Conservation (phyloP, 2,329 filamentous ascomycete genomes). For the Eutypa lata region DNA sequence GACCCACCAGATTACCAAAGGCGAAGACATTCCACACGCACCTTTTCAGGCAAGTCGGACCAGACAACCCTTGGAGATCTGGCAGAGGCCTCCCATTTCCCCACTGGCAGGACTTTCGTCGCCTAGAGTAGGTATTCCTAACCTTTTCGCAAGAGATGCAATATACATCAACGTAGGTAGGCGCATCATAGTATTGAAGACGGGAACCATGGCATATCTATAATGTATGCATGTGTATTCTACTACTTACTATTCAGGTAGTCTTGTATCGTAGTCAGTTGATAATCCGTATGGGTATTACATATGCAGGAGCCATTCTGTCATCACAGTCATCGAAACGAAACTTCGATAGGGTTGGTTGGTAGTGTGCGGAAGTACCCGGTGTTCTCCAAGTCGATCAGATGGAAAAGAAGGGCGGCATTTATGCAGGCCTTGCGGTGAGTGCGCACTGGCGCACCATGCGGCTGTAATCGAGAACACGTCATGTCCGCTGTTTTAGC, state of each 20-base stretch:
- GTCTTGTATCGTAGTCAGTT: too few relatives aligned
- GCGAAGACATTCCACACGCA: slow-evolving; percentile 3
- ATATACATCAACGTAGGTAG: neutral
- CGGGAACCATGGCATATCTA: too few relatives aligned
- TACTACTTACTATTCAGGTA: too few relatives aligned
- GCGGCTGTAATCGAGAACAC: neutral
- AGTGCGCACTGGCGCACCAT: neutral
- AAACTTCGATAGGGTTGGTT: too few relatives aligned
- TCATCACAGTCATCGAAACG: too few relatives aligned
- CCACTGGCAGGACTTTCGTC: slow-evolving; percentile 4
- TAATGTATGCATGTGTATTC: too few relatives aligned
- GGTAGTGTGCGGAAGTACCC: neutral
- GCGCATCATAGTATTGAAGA: neutral
- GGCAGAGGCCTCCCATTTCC: slow-evolving; percentile 17
- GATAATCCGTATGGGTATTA: too few relatives aligned
- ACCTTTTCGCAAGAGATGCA: too few relatives aligned
- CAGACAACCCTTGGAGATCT: slow-evolving; percentile 5
- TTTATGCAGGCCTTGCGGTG: neutral
- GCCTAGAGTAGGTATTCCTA: too few relatives aligned
- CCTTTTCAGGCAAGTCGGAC: slow-evolving; percentile 16
- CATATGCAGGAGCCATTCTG: neutral
- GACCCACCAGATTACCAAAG: slow-evolving; percentile 1
- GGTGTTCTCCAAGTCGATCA: neutral
- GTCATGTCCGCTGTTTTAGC: neutral
- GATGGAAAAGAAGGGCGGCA: neutral